Evolutionary conservation across 1,284 basidiomycete genomes (phyloP).

Genomic region (Fomitopsis schrenkii): DNA sequence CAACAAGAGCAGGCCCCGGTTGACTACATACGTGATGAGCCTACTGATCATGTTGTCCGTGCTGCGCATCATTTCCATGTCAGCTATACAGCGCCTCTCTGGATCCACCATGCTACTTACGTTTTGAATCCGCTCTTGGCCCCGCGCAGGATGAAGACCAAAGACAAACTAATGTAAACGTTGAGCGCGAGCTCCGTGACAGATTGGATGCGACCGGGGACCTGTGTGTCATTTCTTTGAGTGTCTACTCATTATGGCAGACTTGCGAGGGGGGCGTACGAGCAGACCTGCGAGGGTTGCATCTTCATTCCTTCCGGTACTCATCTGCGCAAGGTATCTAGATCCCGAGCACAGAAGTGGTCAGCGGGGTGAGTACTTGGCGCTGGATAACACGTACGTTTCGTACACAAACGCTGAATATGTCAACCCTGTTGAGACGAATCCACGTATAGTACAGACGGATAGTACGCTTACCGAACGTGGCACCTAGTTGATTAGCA

Average conservation of each 20-base stretch:
- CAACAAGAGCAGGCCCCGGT: not conserved
- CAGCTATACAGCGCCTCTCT: not conserved
- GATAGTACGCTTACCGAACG: not conserved
- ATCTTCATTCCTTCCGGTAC: not conserved
- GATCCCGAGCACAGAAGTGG: not conserved
- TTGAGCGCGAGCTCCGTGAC: not conserved
- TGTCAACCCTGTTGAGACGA: not conserved
- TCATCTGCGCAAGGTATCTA: not conserved
- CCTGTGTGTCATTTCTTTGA: not conserved
- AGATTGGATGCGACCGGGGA: not conserved
- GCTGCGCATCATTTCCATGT: not conserved
- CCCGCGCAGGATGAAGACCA: not conserved
- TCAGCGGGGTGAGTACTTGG: not conserved
- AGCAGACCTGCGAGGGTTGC: not conserved
- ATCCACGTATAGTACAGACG: too few relatives aligned
- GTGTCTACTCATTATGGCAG: not conserved
- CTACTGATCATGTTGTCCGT: not conserved
- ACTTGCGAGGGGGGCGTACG: too few relatives aligned
- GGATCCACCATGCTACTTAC: not conserved
- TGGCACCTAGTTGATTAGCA: not conserved
- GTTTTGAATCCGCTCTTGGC: not conserved
- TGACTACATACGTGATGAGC: not conserved
- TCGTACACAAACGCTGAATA: not conserved
- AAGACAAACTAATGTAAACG: not conserved
- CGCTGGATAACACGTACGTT: not conserved